These are phyloP conservation scores for Urtica urens DNA, from an alignment of 306 rosid species.

Conservation along the genomic window DNA sequence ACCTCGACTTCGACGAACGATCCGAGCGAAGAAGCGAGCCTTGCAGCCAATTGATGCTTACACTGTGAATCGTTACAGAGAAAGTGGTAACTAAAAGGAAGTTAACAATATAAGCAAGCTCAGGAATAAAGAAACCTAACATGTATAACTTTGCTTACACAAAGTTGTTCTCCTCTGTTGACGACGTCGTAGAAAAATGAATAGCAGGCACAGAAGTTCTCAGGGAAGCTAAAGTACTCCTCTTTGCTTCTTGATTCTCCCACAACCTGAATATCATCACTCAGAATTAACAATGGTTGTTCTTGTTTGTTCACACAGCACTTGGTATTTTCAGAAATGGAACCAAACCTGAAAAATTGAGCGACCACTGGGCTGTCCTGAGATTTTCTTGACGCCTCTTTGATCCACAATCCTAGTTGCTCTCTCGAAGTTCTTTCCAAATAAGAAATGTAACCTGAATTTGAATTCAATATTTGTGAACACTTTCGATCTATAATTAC, in stretches of 20 bases:
- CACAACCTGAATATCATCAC: slow-evolving; percentile 31
- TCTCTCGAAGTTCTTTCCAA: slow-evolving; percentile 84
- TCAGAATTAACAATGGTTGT: not conserved
- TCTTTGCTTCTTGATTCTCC: slow-evolving; percentile 86
- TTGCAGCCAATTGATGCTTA: slow-evolving; percentile 84
- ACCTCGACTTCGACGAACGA: slow-evolving; percentile 54
- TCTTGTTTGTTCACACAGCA: not conserved
- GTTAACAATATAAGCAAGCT: too few relatives aligned
- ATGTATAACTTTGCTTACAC: slow-evolving; percentile 39
- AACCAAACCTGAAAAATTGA: slow-evolving; percentile 63
- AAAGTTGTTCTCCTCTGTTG: slow-evolving; percentile 81
- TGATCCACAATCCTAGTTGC: slow-evolving; percentile 84
- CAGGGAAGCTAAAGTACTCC: slow-evolving; percentile 66
- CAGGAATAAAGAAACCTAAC: too few relatives aligned
- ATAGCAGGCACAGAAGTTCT: slow-evolving; percentile 65
- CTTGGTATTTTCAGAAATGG: not conserved
- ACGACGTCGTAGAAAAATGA: slow-evolving; percentile 85
- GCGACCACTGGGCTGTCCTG: slow-evolving; percentile 59
- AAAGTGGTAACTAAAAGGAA: too few relatives aligned
- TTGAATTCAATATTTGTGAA: too few relatives aligned
- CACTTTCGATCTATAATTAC: too few relatives aligned
- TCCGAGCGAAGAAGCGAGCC: slow-evolving; percentile 70
- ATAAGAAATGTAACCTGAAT: slow-evolving; percentile 70
- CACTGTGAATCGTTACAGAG: too few relatives aligned
- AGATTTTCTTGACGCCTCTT: slow-evolving; percentile 64